Evolutionary conservation across 2,329 filamentous ascomycete genomes (phyloP), one percentile per base, ranked within the genome.

Genomic region (Neofusicoccum laricinum): DNA sequence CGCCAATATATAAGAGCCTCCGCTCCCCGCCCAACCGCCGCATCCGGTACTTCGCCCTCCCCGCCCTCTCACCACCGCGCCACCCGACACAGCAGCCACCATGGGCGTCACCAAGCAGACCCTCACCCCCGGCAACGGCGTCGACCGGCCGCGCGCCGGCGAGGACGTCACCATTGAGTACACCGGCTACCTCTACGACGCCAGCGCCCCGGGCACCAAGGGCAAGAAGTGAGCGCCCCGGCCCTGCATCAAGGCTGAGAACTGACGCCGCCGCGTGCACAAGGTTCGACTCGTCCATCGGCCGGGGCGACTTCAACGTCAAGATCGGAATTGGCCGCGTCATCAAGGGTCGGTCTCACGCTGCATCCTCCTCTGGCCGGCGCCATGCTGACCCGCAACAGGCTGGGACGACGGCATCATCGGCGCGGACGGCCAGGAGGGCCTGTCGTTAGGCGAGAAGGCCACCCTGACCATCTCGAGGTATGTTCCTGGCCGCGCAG

Each of bases 401-500:
- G 80, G 81, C 66, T 82, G 81, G 81, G 81, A 84, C 68, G 79
- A 97, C 80, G 93, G 90, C 69, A 93, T 98, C 61, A 69, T 82
- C 58, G 76, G 70, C 64, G 73, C 71, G 30, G 71, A 74, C 46
- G 66, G 55, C 57, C 61, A 65, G 43, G 80, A 82, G 57, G 82
- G 87, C 75, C 97, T 99, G 94, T 89, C 89, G 75, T 82, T 96
- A 65, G 93, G 94, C 76, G 94, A 98, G 85, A 94, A 91, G 82
- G 89, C 92, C 62, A 91, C 87, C 59, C 84, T 99, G 68, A 90
- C 88, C 70, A 97, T 98, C 75, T 85, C 88, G 68, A 84, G 85
- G 90, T 93, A 84, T 77, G 85, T 73, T 66, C 66, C 53, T 57
- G 55, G 25, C 53, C 53, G 45, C 10, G 17, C 53, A 55, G 7